A percentile compares a stretch with the other conserved stretches of the same genome.
Evolutionary conservation across 2,329 filamentous ascomycete species (phyloP).

Genomic region (Zelopaecilomyces penicillatus): DNA sequence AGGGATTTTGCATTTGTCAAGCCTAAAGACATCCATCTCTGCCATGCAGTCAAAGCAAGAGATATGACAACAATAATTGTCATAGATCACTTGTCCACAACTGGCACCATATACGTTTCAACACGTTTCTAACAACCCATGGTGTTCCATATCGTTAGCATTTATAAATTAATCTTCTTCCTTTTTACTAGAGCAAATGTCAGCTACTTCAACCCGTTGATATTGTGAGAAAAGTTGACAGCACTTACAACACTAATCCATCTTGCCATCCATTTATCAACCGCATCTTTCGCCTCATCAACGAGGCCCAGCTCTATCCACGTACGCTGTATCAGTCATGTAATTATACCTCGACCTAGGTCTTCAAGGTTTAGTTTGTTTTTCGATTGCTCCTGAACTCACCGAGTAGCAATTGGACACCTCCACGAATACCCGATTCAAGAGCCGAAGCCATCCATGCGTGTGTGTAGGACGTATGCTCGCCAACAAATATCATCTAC

Average conservation of each 20-base stretch:
- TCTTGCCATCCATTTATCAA: constrained; percentile 59
- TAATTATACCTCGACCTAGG: not conserved
- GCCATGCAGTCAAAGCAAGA: too few relatives aligned
- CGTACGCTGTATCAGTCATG: not conserved
- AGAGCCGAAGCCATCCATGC: constrained; percentile 59
- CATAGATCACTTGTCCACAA: too few relatives aligned
- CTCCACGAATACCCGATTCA: constrained; percentile 58
- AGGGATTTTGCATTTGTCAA: too few relatives aligned
- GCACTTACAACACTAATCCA: constrained; percentile 38
- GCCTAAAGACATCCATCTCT: too few relatives aligned
- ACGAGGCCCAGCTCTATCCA: constrained; percentile 49
- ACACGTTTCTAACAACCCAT: too few relatives aligned
- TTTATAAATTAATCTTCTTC: too few relatives aligned
- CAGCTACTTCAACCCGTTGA: too few relatives aligned
- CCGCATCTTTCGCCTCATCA: constrained; percentile 59
- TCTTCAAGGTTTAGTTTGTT: not conserved
- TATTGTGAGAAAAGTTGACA: too few relatives aligned
- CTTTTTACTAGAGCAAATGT: too few relatives aligned
- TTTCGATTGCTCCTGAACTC: not conserved
- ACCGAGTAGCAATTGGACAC: constrained; percentile 52
- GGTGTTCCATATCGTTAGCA: too few relatives aligned
- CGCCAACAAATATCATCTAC: constrained; percentile 58
- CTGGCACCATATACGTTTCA: too few relatives aligned
- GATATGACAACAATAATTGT: too few relatives aligned
- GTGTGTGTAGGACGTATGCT: constrained; percentile 65